These are phyloP conservation scores for Raffaelea albimanens DNA, from an alignment of 2,329 filamentous ascomycete genomes.

Conservation along the genomic window DNA sequence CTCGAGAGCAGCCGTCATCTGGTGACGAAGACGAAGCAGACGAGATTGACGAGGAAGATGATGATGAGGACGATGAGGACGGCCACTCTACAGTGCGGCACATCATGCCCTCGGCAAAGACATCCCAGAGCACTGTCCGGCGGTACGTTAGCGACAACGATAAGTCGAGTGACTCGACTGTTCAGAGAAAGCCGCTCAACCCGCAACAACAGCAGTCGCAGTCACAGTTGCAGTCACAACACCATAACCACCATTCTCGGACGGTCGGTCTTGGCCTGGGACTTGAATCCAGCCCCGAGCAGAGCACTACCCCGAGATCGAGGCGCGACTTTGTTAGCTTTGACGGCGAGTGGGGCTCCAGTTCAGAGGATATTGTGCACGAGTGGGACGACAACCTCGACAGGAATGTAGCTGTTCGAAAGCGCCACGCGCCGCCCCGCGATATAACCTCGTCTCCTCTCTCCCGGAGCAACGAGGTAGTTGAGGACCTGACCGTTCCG, in stretches of 20 bases:
- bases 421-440: conserved; percentile 25
- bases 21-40: conserved; percentile 37
- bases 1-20: conserved; percentile 48
- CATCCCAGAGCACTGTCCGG: conserved; percentile 35
- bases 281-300: conserved; percentile 29
- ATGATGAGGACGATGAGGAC: conserved; percentile 53
- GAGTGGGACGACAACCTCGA: conserved; percentile 47
- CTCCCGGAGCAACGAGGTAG: conserved; percentile 25
- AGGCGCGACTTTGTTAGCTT: conserved; percentile 43
- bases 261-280: conserved; percentile 33
- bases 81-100: conserved; percentile 30
- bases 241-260: conserved; percentile 20
- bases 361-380: conserved; percentile 34
- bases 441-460: conserved; percentile 9
- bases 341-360: conserved; percentile 48
- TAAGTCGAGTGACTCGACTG: not conserved
- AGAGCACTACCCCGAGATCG: conserved; percentile 30
- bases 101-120: conserved; percentile 42
- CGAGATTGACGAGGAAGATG: conserved; percentile 42
- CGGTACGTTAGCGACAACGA: conserved; percentile 19
- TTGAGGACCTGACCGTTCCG: conserved; percentile 37
- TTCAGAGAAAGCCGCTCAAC: no score
- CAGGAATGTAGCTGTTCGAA: conserved; percentile 45
- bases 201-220: not conserved
- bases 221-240: not conserved